These are phyloP conservation scores for Mortierella sp. DNA, from an alignment of 371 early-diverging fungal species.

Conservation along the genomic window DNA sequence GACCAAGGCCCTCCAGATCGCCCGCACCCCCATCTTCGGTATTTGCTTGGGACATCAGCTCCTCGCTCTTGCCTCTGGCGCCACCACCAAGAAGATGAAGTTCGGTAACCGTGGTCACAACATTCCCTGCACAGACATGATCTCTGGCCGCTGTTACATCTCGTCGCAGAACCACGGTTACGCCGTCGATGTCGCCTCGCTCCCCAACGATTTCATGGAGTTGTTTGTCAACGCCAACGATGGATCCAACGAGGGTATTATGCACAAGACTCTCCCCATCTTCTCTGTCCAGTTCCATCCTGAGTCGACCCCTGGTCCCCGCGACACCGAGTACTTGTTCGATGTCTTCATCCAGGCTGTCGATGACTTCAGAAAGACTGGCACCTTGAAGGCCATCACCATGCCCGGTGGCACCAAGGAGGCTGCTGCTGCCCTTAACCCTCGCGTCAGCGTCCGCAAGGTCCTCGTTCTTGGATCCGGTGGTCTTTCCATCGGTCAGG, in stretches of 20 bases:
- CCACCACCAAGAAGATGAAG: conserved; percentile 94
- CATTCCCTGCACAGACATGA: conserved; percentile 97
- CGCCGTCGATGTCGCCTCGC: conserved; percentile 89
- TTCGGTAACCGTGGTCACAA: conserved; percentile 99
- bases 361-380: conserved; percentile 78
- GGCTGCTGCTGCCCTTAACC: conserved; percentile 68
- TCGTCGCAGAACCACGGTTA: conserved; percentile 98
- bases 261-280: conserved; percentile 89
- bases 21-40: conserved; percentile 95
- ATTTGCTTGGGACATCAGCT: conserved; percentile 99
- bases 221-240: conserved; percentile 98
- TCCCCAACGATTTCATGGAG: conserved; percentile 87
- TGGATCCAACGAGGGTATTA: conserved; percentile 97
- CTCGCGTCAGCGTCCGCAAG: conserved; percentile 71
- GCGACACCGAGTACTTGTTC: conserved; percentile 96
- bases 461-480: conserved; percentile 96
- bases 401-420: conserved; percentile 78
- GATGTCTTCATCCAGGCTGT: conserved; percentile 90
- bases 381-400: conserved; percentile 80
- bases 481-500: conserved; percentile 96
- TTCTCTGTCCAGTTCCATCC: conserved; percentile 99
- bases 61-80: conserved; percentile 94
- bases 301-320: conserved; percentile 97
- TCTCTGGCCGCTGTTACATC: conserved; percentile 97
- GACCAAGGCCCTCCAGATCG: conserved; percentile 71